Evolutionary conservation across 495 filamentous ascomycete genomes (phyloP), one percentile per base, ranked within the genome.

Genomic region (Podospora pseudocomata): DNA sequence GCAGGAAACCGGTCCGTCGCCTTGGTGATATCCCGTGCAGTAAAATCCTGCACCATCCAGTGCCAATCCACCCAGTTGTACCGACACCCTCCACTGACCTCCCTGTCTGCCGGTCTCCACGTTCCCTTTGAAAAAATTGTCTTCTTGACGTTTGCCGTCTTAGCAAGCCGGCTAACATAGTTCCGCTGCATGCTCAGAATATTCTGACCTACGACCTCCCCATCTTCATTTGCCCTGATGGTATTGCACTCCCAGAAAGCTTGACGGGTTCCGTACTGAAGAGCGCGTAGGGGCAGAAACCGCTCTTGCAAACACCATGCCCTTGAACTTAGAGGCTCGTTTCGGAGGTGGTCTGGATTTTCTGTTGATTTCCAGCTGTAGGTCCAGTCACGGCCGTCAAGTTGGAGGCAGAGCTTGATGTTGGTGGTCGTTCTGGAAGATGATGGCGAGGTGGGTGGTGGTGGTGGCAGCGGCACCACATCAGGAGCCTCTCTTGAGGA

Each of bases 271-370:
- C 72, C 69, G 66, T 74, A 79, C 60, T 72, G 65, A 9, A 80
- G 64, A 6, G 69, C 65, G 0, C 78, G 70, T 15, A 67, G 64
- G 0, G 77, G 67, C 4, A 80, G 70, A 13, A 67, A 34, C 18
- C 76, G 73, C 68, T 80, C 78, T 60, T 80, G 77, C 0, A 80
- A 69, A 60, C 72, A 77, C 78, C 78, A 80, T 0, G 73, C 77
- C 3, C 78, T 70, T n/a, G 63, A 57, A 60, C 71, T 75, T 4
- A 79, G 64, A 19, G 78, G 76, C 44, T 75, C 71, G 18, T 15
- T 16, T 18, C 19, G 16, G 4, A 73, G 60, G 39, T 61, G 26
- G 19, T 67, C 65, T 15, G 30, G 30, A 5, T 49, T 39, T 7
- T 11, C 20, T 32, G 30, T 32, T 32, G 30, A 32, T 7, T 32